These are phyloP conservation scores for Penicillium longicatenatum DNA, from an alignment of 495 filamentous ascomycete genomes.

Conservation along the genomic window DNA sequence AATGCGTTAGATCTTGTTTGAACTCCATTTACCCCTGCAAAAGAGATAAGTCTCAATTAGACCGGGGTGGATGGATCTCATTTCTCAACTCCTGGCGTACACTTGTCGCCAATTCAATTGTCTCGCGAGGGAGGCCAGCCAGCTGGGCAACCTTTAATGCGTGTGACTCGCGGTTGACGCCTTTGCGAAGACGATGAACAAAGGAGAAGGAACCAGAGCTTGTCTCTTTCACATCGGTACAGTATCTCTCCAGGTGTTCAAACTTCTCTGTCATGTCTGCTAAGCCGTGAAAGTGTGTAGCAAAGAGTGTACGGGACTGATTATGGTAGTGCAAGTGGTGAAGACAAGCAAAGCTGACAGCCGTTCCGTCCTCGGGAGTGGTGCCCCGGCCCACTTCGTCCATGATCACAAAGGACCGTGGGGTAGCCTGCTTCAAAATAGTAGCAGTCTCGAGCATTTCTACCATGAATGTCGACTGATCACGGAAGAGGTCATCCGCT, in stretches of 20 bases:
- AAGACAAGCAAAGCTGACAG: slow-evolving; percentile 85
- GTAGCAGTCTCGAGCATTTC: slow-evolving; percentile 59
- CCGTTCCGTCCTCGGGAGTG: slow-evolving; percentile 85
- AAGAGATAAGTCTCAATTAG: not conserved
- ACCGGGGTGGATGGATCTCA: not conserved
- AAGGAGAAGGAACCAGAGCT: slow-evolving; percentile 71
- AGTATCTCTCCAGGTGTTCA: slow-evolving; percentile 73
- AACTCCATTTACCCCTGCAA: not conserved
- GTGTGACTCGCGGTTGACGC: slow-evolving; percentile 84
- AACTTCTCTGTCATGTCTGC: slow-evolving; percentile 73
- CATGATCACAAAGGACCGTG: slow-evolving; percentile 89
- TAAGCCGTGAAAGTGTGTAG: slow-evolving; percentile 89
- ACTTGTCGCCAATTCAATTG: slow-evolving; percentile 55
- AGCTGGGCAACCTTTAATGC: slow-evolving; percentile 89
- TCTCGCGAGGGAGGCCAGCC: slow-evolving; percentile 69
- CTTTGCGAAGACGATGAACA: slow-evolving; percentile 75
- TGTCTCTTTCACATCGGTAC: slow-evolving; percentile 83
- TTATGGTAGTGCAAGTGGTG: slow-evolving; percentile 79
- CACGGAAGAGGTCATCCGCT: slow-evolving; percentile 86
- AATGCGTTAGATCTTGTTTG: not conserved
- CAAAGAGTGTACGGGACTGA: slow-evolving; percentile 80
- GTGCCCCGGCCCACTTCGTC: slow-evolving; percentile 96
- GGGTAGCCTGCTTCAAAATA: slow-evolving; percentile 53
- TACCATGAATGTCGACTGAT: slow-evolving; percentile 92
- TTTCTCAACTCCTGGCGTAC: slow-evolving; percentile 29